Conservation (phyloP, 2,329 filamentous ascomycete genomes). For the Celoporthe dispersa region DNA sequence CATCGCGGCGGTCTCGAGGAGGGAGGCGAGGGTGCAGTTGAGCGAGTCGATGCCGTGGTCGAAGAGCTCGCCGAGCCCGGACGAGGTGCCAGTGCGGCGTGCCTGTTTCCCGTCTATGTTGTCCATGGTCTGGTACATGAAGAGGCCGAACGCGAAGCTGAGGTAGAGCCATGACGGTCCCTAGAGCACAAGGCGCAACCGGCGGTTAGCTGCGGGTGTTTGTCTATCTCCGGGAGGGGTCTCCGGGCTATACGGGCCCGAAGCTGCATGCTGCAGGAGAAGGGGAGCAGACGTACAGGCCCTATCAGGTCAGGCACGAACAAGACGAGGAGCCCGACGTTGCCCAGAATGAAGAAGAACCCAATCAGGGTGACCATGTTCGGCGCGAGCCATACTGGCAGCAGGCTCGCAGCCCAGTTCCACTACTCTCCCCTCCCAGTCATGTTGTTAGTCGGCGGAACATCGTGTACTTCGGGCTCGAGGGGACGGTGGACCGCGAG, state of each 20-base stretch:
- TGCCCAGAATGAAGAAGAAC: slow-evolving; percentile 90
- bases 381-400: slow-evolving; percentile 95
- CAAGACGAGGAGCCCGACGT: slow-evolving; percentile 74
- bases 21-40: slow-evolving; percentile 91
- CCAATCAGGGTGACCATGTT: slow-evolving; percentile 97
- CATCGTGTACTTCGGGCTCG: slow-evolving; percentile 15
- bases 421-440: slow-evolving; percentile 63
- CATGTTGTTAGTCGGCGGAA: slow-evolving; percentile 27
- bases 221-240: slow-evolving; percentile 25
- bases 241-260: slow-evolving; percentile 5
- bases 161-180: slow-evolving; percentile 92
- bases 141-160: slow-evolving; percentile 92
- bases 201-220: slow-evolving; percentile 23
- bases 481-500: slow-evolving; percentile 22
- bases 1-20: slow-evolving; percentile 92
- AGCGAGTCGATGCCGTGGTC: slow-evolving; percentile 98
- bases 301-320: slow-evolving; percentile 90
- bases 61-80: slow-evolving; percentile 92
- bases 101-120: slow-evolving; percentile 99
- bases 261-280: slow-evolving; percentile 13
- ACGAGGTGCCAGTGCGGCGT: slow-evolving; percentile 90
- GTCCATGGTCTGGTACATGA: slow-evolving; percentile 99
- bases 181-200: slow-evolving; percentile 46
- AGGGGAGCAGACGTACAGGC: slow-evolving; percentile 63
- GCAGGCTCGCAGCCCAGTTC: slow-evolving; percentile 91